Evolutionary conservation across 139 green algal species (phyloP).

Genomic region (Closterium sp.): DNA sequence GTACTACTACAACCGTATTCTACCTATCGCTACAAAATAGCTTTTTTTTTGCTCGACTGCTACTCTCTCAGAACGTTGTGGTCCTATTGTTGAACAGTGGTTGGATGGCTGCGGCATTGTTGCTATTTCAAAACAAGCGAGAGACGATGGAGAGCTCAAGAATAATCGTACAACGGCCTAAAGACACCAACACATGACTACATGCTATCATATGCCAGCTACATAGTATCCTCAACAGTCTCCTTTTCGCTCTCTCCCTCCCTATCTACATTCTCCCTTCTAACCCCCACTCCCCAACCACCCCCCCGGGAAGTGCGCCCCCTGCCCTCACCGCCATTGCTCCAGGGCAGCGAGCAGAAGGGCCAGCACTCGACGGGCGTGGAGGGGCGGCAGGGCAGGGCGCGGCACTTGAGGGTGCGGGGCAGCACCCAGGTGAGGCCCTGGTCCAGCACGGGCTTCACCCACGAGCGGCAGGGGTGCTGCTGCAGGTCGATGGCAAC

Average conservation of each 20-base stretch:
- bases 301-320: neutral
- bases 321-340: neutral
- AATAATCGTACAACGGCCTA: no score
- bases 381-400: neutral
- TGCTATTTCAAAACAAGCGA: no score
- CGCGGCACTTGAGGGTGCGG: neutral
- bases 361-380: neutral
- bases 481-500: neutral
- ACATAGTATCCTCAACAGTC: neutral
- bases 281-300: neutral
- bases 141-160: no score
- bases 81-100: no score
- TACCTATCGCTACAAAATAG: no score
- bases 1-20: no score
- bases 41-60: no score
- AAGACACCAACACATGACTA: no score
- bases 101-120: no score
- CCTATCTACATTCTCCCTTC: neutral
- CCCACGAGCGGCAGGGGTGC: slow-evolving; percentile 4
- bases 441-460: neutral
- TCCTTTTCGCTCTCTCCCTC: neutral
- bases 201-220: neutral
- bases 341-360: neutral
- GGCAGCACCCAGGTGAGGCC: neutral
- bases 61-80: no score